Percentiles rank a stretch among this genome's conserved stretches.
phyloP scores from a whole-genome alignment of 495 filamentous ascomycete genomes.

The Penicillium taxi region DNA sequence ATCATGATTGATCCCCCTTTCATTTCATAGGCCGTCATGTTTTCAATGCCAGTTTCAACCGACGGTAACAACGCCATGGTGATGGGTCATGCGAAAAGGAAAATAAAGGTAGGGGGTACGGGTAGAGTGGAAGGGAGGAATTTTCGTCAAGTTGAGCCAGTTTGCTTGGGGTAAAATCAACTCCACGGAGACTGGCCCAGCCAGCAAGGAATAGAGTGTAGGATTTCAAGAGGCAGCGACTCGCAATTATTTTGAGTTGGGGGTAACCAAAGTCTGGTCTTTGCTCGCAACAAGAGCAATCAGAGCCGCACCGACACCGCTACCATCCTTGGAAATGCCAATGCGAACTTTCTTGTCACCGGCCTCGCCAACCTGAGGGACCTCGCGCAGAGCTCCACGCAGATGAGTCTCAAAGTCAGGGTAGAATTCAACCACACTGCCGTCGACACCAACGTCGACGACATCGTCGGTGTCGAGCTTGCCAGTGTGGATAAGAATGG shows the following conservation, averaged over 20 bases:
- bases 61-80: constrained; percentile 1
- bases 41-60: constrained; percentile 8
- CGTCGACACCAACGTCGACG: constrained; percentile 86
- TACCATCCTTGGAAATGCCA: constrained; percentile 90
- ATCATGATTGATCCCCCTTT: background rate
- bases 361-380: constrained; percentile 60
- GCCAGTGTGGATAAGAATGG: constrained; percentile 66
- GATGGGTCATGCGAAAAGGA: constrained; percentile 2
- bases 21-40: constrained; percentile 2
- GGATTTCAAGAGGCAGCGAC: constrained; percentile 1
- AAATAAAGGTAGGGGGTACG: background rate
- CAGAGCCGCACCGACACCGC: constrained; percentile 82
- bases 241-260: background rate
- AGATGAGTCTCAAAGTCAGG: constrained; percentile 77
- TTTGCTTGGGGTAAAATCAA: constrained; percentile 1
- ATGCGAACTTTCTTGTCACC: constrained; percentile 78
- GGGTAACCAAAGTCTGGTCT: constrained; percentile 19
- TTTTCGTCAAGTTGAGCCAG: background rate
- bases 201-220: constrained; percentile 3
- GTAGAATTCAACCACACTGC: constrained; percentile 85
- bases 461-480: constrained; percentile 56
- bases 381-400: constrained; percentile 60
- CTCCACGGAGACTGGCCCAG: constrained; percentile 4
- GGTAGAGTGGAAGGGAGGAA: background rate
- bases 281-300: constrained; percentile 68